Conservation (phyloP, 495 filamentous ascomycete genomes). For the Penicillium lividum region DNA sequence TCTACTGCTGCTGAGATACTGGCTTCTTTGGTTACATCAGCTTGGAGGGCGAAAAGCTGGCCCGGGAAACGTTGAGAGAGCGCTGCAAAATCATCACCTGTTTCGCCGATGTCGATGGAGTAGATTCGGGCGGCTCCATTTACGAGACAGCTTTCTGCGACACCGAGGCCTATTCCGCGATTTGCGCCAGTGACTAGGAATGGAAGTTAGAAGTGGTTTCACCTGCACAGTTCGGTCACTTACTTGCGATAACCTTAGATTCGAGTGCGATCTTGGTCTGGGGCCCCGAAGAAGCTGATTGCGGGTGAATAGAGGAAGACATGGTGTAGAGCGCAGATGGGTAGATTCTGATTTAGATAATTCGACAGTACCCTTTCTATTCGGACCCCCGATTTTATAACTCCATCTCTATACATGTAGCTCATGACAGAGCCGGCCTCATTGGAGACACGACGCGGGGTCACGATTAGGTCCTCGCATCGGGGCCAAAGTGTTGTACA, state of each 20-base stretch:
- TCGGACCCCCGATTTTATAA: neutral
- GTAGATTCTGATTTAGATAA: neutral
- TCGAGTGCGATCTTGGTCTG: constrained; percentile 21
- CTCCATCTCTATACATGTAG: neutral
- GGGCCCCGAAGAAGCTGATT: constrained; percentile 15
- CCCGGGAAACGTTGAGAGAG: constrained; percentile 31
- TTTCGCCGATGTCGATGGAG: constrained; percentile 44
- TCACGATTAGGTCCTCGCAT: neutral
- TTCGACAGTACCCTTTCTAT: neutral
- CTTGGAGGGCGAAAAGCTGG: constrained; percentile 35
- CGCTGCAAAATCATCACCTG: constrained; percentile 37
- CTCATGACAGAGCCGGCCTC: neutral
- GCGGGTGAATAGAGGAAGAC: constrained; percentile 8
- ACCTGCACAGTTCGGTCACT: neutral
- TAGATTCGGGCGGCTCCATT: constrained; percentile 42
- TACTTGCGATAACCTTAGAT: constrained; percentile 23
- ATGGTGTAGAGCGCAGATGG: neutral
- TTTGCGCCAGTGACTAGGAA: constrained; percentile 40
- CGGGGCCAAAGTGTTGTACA: neutral
- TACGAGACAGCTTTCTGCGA: constrained; percentile 41
- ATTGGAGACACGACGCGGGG: neutral
- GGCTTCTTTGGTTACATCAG: constrained; percentile 39
- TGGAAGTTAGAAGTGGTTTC: neutral
- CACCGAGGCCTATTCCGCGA: constrained; percentile 38
- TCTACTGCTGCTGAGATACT: constrained; percentile 40